These are phyloP conservation scores for Alternaria solani DNA, from an alignment of 2,329 filamentous ascomycete species.

Conservation along the genomic window DNA sequence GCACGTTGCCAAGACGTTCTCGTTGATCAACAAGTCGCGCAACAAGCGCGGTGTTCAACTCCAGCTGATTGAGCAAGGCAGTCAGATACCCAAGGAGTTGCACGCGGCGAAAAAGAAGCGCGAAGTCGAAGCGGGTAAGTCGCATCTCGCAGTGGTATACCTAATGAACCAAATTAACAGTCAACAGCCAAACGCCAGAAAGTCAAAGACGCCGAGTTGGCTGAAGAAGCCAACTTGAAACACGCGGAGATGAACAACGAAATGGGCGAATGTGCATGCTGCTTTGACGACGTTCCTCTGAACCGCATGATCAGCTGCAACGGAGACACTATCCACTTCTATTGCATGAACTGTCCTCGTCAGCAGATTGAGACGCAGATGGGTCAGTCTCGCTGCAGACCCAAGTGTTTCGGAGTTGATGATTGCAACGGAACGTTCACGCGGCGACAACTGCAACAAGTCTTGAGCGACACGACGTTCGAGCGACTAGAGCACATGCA, in stretches of 20 bases:
- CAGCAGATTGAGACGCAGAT: slow-evolving; percentile 72
- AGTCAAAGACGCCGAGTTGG: slow-evolving; percentile 27
- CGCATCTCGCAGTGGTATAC: background rate
- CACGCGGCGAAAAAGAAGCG: slow-evolving; percentile 40
- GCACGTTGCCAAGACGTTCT: slow-evolving; percentile 21
- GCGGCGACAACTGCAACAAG: slow-evolving; percentile 61
- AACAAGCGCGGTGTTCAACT: slow-evolving; percentile 28
- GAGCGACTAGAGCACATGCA: slow-evolving; percentile 74
- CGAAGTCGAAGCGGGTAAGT: slow-evolving; percentile 31
- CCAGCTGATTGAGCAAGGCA: slow-evolving; percentile 32
- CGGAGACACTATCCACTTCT: slow-evolving; percentile 67
- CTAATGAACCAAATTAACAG: slow-evolving; percentile 7
- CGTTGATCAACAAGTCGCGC: slow-evolving; percentile 32
- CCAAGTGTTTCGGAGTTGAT: slow-evolving; percentile 72
- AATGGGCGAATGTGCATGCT: slow-evolving; percentile 74
- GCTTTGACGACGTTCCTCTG: slow-evolving; percentile 70
- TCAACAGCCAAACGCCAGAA: slow-evolving; percentile 37
- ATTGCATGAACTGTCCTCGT: slow-evolving; percentile 73
- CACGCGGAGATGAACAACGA: slow-evolving; percentile 50
- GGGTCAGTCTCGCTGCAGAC: slow-evolving; percentile 71
- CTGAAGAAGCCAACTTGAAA: slow-evolving; percentile 49
- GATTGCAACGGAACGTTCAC: slow-evolving; percentile 69
- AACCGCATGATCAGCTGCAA: slow-evolving; percentile 75
- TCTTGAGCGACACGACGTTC: slow-evolving; percentile 66
- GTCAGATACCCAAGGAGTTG: slow-evolving; percentile 42